Conservation (phyloP, 169 alveolate genomes). For the Cryptosporidium bovis region DNA sequence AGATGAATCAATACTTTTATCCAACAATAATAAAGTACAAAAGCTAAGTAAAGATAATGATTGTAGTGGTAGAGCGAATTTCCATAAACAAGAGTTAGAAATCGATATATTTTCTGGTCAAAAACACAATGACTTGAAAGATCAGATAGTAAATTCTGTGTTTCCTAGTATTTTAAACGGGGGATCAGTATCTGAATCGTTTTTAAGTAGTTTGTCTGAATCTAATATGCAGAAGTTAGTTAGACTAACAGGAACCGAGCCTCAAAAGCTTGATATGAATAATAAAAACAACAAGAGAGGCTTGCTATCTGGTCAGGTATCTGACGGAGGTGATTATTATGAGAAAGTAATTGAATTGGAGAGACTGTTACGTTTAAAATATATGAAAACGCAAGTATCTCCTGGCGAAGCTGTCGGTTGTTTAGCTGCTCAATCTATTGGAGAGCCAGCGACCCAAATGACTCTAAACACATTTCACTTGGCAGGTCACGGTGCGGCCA, state of each 20-base stretch:
- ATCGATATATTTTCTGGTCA: background rate
- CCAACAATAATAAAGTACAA: background rate
- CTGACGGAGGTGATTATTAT: slow-evolving; percentile 74
- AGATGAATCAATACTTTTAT: background rate
- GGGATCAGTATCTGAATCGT: slow-evolving; percentile 63
- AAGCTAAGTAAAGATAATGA: background rate
- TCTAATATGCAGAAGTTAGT: slow-evolving; percentile 35
- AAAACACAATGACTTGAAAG: background rate
- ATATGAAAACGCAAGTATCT: slow-evolving; percentile 85
- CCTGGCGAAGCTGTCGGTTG: slow-evolving; percentile 99
- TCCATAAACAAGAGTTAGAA: background rate
- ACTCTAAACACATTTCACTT: slow-evolving; percentile 99
- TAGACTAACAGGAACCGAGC: background rate
- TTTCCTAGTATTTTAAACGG: slow-evolving; percentile 43
- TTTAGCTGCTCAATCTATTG: slow-evolving; percentile 98
- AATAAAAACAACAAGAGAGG: slow-evolving; percentile 4
- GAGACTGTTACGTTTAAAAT: slow-evolving; percentile 81
- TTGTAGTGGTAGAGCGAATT: background rate
- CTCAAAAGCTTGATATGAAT: background rate
- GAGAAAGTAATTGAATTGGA: slow-evolving; percentile 68
- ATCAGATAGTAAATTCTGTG: slow-evolving; percentile 28
- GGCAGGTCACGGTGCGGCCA: slow-evolving; percentile 99
- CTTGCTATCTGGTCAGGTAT: slow-evolving; percentile 13
- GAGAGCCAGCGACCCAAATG: slow-evolving; percentile 99
- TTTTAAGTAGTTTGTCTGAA: slow-evolving; percentile 34